These are phyloP conservation scores for Gremmenia infestans DNA, from an alignment of 2,329 filamentous ascomycete species.

Conservation along the genomic window DNA sequence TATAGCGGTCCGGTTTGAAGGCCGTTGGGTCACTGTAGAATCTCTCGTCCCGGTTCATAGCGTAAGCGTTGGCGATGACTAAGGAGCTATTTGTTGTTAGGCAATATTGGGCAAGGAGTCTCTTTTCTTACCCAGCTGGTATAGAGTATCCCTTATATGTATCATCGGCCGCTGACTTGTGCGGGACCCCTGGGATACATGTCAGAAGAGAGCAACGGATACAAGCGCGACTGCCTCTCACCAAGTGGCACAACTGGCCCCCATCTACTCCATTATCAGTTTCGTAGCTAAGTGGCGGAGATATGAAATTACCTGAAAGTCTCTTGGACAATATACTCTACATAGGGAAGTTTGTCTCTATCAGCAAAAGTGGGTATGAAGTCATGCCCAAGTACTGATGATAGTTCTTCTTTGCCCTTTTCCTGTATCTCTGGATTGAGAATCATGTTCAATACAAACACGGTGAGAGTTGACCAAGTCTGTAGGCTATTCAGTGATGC, in stretches of 20 bases:
- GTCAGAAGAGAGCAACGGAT: not conserved
- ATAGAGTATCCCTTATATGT: constrained; percentile 51
- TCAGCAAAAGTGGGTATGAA: constrained; percentile 44
- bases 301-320: constrained; percentile 32
- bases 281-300: too few relatives aligned
- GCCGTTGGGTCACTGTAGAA: constrained; percentile 37
- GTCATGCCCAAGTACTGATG: constrained; percentile 40
- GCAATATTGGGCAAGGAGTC: constrained; percentile 24
- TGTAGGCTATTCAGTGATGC: constrained; percentile 39
- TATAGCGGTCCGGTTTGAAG: constrained; percentile 43
- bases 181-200: constrained; percentile 41
- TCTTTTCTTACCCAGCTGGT: constrained; percentile 39
- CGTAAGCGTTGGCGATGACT: constrained; percentile 44
- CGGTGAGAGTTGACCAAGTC: constrained; percentile 31
- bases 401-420: constrained; percentile 43
- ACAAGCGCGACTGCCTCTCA: not conserved
- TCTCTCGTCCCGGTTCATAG: constrained; percentile 45
- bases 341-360: constrained; percentile 36
- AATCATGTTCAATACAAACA: constrained; percentile 39
- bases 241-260: constrained; percentile 1
- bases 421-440: constrained; percentile 39
- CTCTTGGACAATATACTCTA: constrained; percentile 42
- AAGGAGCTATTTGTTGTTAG: constrained; percentile 25
- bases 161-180: constrained; percentile 48
- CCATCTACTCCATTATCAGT: not conserved